Evolutionary conservation across 306 rosid genomes (phyloP).

Genomic region (Cucurbita argyrosperma): DNA sequence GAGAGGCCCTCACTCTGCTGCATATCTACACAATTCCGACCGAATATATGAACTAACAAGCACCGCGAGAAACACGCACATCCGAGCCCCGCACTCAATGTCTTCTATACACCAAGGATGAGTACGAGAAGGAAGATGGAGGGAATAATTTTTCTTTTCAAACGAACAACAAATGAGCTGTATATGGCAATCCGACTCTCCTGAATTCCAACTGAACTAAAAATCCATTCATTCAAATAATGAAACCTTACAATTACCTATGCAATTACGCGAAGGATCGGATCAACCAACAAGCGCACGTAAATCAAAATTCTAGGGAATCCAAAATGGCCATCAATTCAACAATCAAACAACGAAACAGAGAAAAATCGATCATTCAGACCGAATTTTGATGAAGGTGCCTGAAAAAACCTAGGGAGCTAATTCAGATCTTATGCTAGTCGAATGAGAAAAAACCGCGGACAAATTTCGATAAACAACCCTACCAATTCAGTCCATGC

Average conservation of each 20-base stretch:
- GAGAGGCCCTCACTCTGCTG: slow-evolving; percentile 52
- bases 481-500: neutral
- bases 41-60: neutral
- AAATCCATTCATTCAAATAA: neutral
- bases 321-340: neutral
- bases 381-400: neutral
- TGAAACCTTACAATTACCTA: slow-evolving; percentile 1
- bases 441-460: neutral
- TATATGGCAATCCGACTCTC: neutral
- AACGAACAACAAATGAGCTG: neutral
- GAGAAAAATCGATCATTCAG: neutral
- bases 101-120: neutral
- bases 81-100: slow-evolving; percentile 3
- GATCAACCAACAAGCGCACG: neutral
- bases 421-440: slow-evolving; percentile 1
- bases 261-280: neutral
- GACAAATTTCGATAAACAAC: neutral
- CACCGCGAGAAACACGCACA: slow-evolving; percentile 6
- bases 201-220: neutral
- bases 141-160: neutral
- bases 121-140: neutral
- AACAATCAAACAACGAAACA: neutral
- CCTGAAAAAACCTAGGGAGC: slow-evolving; percentile 1
- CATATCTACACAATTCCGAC: slow-evolving; percentile 31
- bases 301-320: slow-evolving; percentile 1